Percentiles rank a stretch among this genome's conserved stretches.
Conservation (phyloP, 371 early-diverging fungal genomes). For the Lichtheimia ornata region DNA sequence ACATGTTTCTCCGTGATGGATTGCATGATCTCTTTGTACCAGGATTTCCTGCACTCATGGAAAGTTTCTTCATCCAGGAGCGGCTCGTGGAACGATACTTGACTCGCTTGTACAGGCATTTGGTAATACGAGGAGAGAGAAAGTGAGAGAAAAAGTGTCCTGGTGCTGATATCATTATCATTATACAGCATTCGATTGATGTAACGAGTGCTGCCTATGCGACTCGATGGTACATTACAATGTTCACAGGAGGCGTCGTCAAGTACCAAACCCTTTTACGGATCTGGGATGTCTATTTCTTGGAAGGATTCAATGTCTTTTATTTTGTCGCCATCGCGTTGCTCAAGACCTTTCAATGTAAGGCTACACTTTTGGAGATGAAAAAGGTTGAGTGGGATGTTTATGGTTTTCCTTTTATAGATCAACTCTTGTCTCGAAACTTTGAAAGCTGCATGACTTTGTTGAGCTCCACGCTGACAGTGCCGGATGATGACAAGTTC, state of each 20-base stretch:
- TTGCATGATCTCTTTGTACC: constrained; percentile 60
- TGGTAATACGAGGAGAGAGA: constrained; percentile 38
- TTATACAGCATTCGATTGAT: constrained; percentile 43
- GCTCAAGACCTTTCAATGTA: constrained; percentile 60
- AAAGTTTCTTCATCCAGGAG: constrained; percentile 67
- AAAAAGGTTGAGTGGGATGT: not conserved
- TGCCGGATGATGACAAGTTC: constrained; percentile 54
- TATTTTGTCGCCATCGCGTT: constrained; percentile 60
- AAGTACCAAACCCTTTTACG: constrained; percentile 58
- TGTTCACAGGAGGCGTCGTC: constrained; percentile 63
- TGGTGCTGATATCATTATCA: not conserved
- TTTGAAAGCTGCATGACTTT: constrained; percentile 57
- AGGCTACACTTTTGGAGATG: not conserved
- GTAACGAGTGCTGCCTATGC: constrained; percentile 57
- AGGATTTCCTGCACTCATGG: constrained; percentile 64
- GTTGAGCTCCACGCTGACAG: constrained; percentile 52
- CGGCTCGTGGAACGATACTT: constrained; percentile 48
- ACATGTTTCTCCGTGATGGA: constrained; percentile 55
- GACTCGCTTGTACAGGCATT: constrained; percentile 49
- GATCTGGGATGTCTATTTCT: constrained; percentile 64
- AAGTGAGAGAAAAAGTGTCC: too few species aligned
- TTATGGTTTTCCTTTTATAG: constrained; percentile 27
- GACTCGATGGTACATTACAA: constrained; percentile 68
- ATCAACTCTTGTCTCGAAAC: constrained; percentile 36
- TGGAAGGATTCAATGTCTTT: constrained; percentile 61